Conservation (phyloP, 2,329 filamentous ascomycete species). For the Colletotrichum eremochloae region DNA sequence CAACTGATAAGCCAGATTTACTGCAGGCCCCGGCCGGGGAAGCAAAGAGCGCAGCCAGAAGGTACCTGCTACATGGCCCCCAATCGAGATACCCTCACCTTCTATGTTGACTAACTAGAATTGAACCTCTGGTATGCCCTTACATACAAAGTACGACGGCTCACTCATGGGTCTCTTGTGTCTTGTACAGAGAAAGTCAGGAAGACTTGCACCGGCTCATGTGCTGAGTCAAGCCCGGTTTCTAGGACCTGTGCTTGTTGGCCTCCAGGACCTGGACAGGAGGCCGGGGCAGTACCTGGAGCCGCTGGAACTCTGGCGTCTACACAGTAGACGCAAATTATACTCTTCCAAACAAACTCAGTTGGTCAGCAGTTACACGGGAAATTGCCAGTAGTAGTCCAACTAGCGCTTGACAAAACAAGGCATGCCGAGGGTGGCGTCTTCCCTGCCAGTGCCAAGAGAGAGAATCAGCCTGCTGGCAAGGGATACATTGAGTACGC, state of each 20-base stretch:
- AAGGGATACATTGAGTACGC: not conserved
- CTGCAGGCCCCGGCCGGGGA: conserved; percentile 38
- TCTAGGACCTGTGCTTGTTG: not conserved
- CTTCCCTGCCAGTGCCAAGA: not conserved
- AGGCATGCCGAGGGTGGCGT: not conserved
- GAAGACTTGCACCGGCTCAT: not conserved
- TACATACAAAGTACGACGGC: not conserved
- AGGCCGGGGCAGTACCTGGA: not conserved
- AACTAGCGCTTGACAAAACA: not conserved
- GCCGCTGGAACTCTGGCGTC: not conserved
- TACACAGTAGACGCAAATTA: conserved; percentile 6
- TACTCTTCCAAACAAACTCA: not conserved
- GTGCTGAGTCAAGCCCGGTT: not conserved
- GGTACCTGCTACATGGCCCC: conserved; percentile 25
- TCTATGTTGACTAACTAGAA: not conserved
- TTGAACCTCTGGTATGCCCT: not conserved
- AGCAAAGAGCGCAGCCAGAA: not conserved
- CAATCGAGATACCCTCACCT: not conserved
- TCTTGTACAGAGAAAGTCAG: not conserved
- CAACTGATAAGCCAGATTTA: conserved; percentile 42
- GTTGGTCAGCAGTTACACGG: not conserved
- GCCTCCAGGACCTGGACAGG: not conserved
- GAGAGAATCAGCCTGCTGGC: not conserved
- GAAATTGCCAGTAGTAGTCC: not conserved
- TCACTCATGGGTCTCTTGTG: not conserved